Base-by-base conservation (phyloP, 140 eudicot species). In the Oenanthe javanica region DNA sequence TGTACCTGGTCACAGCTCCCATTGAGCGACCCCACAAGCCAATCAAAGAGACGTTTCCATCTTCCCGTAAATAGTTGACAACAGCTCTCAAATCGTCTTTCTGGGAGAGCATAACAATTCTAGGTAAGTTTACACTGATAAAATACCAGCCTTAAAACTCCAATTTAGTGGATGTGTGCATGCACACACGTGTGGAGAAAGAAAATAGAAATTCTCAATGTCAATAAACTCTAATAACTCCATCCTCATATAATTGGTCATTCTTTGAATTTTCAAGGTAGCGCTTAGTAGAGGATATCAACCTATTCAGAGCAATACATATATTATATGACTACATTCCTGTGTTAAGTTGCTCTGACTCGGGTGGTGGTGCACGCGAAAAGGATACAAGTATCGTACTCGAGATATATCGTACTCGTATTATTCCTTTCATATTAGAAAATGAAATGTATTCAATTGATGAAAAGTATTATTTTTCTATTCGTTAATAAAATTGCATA, bases 11-110 rank as follows among this genome's bases (percentile, higher is more conserved):
- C 46, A 95, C 99, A 77, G 99, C 96, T 81, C 99, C 99, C 99
- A 95, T 95, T 48, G 99, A 95, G 52, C 99, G 97, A 79, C 99
- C 99, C 99, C 99, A 95, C 70, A 95, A 88, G 72, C 93, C 99
- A 85, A 95, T 95, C 82, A 92, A 77, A 64, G 97, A 90, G 74
- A 95, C 93, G 82, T 90, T 92, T 59, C 97, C 97, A 88, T 95
- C 99, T 45, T 91, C 69, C n/a, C 99, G 89, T 78, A 95, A 83
- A 78, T 95, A 85, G 84, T 95, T 85, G 47, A 95, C 99, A 84
- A 92, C 97, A 10, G 99, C 88, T 86, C 84, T 90, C 79, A 95
- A 90, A 85, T 95, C 99, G 81, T 95, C 96, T 55, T 88, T 95
- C 99, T 95, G 97, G 82, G 75, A 83, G 80, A 81, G 72, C 66